Conservation (phyloP, 2,329 filamentous ascomycete species). For the Dactylellina cionopaga region DNA sequence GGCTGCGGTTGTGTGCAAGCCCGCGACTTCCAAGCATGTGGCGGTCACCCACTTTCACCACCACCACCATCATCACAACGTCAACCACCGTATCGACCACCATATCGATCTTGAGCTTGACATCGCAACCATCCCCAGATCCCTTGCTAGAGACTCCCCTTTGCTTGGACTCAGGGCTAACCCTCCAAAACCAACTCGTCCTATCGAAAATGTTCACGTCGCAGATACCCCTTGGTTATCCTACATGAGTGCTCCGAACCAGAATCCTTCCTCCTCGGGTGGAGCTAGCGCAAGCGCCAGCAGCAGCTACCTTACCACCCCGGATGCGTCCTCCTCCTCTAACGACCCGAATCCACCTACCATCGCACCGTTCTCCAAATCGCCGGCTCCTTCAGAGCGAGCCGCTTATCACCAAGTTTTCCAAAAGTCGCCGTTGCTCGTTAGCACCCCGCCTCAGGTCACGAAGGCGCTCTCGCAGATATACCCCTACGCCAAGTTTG, state of each 20-base stretch:
- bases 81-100: conserved; percentile 17
- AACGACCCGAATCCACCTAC: conserved; percentile 71
- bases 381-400: conserved; percentile 77
- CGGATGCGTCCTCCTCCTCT: conserved; percentile 14
- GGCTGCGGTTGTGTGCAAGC: conserved; percentile 38
- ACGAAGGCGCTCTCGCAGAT: conserved; percentile 94
- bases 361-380: conserved; percentile 85
- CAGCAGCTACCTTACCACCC: conserved; percentile 32
- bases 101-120: conserved; percentile 1
- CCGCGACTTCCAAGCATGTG: conserved; percentile 38
- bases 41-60: conserved; percentile 45
- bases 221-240: conserved; percentile 50
- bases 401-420: conserved; percentile 89
- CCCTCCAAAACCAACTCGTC: background rate
- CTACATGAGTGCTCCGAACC: conserved; percentile 48
- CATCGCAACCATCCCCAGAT: conserved; percentile 25
- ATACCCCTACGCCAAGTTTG: conserved; percentile 88
- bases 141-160: conserved; percentile 39
- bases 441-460: conserved; percentile 92
- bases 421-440: conserved; percentile 91
- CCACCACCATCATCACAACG: conserved; percentile 25
- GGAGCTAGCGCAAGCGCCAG: conserved; percentile 28
- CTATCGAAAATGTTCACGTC: conserved; percentile 30
- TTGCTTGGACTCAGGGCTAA: conserved; percentile 27
- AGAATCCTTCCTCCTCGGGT: conserved; percentile 29